A percentile compares a stretch with the other conserved stretches of the same genome.
Conservation (phyloP, 192 early-diverging fungal genomes). For the Spizellomyces punctatus region DNA sequence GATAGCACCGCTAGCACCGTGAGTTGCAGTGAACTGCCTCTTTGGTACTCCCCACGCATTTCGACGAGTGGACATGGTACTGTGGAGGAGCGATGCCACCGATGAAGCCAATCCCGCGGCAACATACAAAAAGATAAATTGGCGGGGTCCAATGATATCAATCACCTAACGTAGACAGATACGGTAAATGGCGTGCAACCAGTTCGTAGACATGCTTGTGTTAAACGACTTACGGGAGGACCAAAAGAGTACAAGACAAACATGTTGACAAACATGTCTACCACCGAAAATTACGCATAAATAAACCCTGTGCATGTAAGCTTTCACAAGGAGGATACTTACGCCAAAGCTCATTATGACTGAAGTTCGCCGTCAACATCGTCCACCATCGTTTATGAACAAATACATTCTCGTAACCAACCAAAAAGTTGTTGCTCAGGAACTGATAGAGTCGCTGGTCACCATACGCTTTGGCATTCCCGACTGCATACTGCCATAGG, state of each 20-base stretch:
- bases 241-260: slow-evolving; percentile 46
- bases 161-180: slow-evolving; percentile 15
- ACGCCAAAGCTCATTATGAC: slow-evolving; percentile 39
- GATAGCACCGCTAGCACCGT: slow-evolving; percentile 40
- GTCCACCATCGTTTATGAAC: slow-evolving; percentile 41
- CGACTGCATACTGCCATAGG: slow-evolving; percentile 35
- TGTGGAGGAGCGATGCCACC: background rate
- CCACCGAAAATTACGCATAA: background rate
- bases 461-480: slow-evolving; percentile 18
- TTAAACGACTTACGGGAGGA: slow-evolving; percentile 14
- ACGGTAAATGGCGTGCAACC: background rate
- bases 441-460: slow-evolving; percentile 12
- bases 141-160: slow-evolving; percentile 28
- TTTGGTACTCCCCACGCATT: too few relatives aligned
- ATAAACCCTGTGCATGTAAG: background rate
- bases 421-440: slow-evolving; percentile 39
- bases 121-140: slow-evolving; percentile 42
- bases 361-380: slow-evolving; percentile 35
- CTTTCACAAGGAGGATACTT: slow-evolving; percentile 7
- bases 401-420: slow-evolving; percentile 23
- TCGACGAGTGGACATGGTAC: background rate
- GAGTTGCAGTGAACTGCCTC: background rate
- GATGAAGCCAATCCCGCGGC: slow-evolving; percentile 23
- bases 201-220: background rate
- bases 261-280: slow-evolving; percentile 39